Evolutionary conservation across 371 early-diverging fungal species (phyloP).

Genomic region (Rhizopus sp.): DNA sequence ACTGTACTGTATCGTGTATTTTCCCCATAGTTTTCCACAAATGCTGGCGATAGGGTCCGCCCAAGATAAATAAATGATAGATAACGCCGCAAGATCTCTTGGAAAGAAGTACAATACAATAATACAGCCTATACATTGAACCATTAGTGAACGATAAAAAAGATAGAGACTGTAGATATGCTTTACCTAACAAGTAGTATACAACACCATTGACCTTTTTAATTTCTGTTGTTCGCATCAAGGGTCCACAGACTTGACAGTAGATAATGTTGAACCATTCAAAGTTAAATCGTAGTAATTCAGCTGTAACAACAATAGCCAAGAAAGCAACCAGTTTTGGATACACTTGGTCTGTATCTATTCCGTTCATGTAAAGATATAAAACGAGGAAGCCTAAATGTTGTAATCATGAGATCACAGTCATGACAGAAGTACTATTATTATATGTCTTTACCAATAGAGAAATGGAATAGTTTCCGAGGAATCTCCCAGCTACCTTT

Average conservation of each 20-base stretch:
- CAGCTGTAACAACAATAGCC: conserved; percentile 35
- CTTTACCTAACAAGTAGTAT: conserved; percentile 50
- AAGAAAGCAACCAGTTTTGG: conserved; percentile 34
- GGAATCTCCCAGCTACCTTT: conserved; percentile 55
- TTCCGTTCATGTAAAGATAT: conserved; percentile 36
- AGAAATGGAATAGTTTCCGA: conserved; percentile 53
- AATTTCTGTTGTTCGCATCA: conserved; percentile 56
- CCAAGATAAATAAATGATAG: conserved; percentile 59
- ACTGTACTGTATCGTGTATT: conserved; percentile 46
- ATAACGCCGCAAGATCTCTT: conserved; percentile 52
- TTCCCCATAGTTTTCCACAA: conserved; percentile 53
- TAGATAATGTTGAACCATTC: conserved; percentile 50
- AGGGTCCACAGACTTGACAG: conserved; percentile 44
- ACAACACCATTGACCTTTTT: conserved; percentile 50
- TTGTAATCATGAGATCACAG: background rate
- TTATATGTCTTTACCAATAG: conserved; percentile 43
- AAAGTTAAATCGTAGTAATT: conserved; percentile 46
- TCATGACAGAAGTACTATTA: background rate
- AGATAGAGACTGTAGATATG: background rate
- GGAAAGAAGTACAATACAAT: conserved; percentile 47
- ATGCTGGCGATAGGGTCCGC: conserved; percentile 58
- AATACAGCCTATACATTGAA: conserved; percentile 35
- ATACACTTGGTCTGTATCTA: conserved; percentile 32
- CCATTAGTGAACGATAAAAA: conserved; percentile 4
- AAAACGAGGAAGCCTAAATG: conserved; percentile 48